Evolutionary conservation across 1,139 yeast species (phyloP).

Genomic region (Blastobotrys buckinghamii): DNA sequence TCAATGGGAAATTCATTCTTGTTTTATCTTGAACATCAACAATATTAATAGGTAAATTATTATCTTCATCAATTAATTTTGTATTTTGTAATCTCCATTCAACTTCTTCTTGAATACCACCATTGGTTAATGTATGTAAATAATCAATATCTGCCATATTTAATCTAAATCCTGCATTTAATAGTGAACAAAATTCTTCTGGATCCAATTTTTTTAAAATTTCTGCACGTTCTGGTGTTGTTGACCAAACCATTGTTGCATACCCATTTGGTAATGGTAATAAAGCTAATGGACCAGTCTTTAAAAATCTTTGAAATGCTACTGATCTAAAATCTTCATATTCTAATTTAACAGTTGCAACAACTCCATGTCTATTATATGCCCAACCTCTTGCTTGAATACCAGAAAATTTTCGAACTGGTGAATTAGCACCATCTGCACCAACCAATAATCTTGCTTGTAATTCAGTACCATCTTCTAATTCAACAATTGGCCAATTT

Average conservation of each 20-base stretch:
- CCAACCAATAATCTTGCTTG: conserved; percentile 79
- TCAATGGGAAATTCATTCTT: conserved; percentile 85
- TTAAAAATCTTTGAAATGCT: conserved; percentile 93
- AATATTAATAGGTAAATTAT: conserved; percentile 60
- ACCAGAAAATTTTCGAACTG: conserved; percentile 75
- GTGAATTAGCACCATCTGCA: conserved; percentile 95
- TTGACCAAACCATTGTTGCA: conserved; percentile 92
- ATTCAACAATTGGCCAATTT: conserved; percentile 71
- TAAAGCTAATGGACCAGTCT: conserved; percentile 90
- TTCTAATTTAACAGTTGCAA: conserved; percentile 74
- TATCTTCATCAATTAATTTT: conserved; percentile 42
- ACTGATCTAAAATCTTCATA: conserved; percentile 62
- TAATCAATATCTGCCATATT: conserved; percentile 74
- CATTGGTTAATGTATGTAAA: conserved; percentile 47
- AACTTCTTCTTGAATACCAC: conserved; percentile 41
- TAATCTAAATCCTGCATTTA: conserved; percentile 81
- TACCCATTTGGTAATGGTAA: conserved; percentile 80
- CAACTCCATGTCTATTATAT: conserved; percentile 83
- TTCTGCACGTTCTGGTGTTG: conserved; percentile 69
- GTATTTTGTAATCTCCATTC: conserved; percentile 57
- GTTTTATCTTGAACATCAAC: conserved; percentile 53
- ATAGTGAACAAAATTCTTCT: conserved; percentile 58
- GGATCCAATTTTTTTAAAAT: conserved; percentile 54
- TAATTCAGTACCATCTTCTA: conserved; percentile 58
- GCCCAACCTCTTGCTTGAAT: conserved; percentile 91